Evolutionary conservation across 805 yeast species (phyloP).

Genomic region (Zygotorulaspora sp.): DNA sequence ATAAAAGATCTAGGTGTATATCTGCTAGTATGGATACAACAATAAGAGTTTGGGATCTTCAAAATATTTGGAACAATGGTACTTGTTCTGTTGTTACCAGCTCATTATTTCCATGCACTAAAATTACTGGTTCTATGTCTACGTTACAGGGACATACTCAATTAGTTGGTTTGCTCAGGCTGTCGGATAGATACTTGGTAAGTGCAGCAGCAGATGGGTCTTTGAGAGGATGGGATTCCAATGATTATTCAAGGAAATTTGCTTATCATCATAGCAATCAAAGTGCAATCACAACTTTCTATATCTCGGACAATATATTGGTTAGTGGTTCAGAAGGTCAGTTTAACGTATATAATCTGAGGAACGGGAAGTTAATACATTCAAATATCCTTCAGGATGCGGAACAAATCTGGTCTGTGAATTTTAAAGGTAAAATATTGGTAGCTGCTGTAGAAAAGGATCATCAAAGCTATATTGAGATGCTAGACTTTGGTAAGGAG

Average conservation of each 20-base stretch:
- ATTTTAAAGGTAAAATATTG: conserved; percentile 76
- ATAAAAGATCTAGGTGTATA: conserved; percentile 69
- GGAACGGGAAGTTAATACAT: conserved; percentile 68
- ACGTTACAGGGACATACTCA: conserved; percentile 85
- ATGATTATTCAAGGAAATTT: conserved; percentile 58
- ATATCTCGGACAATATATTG: conserved; percentile 75
- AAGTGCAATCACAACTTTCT: conserved; percentile 89
- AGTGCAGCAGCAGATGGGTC: conserved; percentile 97
- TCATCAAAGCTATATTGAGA: conserved; percentile 71
- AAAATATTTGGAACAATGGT: conserved; percentile 57
- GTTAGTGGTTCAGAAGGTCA: conserved; percentile 88
- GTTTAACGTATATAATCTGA: conserved; percentile 82
- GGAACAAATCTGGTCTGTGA: conserved; percentile 93
- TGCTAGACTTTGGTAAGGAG: conserved; percentile 63
- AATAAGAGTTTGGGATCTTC: conserved; percentile 85
- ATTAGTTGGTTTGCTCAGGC: conserved; percentile 79
- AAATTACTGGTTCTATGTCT: conserved; percentile 39
- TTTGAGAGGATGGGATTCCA: conserved; percentile 88
- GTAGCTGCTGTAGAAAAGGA: conserved; percentile 85
- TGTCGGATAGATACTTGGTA: conserved; percentile 70
- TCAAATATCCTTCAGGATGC: conserved; percentile 67
- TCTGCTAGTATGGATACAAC: conserved; percentile 90
- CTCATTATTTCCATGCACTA: conserved; percentile 25
- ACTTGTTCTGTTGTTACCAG: conserved; percentile 23
- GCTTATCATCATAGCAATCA: conserved; percentile 73